These are phyloP conservation scores for Diaporthe ilicicola DNA, from an alignment of 2,329 filamentous ascomycete genomes.

Conservation along the genomic window DNA sequence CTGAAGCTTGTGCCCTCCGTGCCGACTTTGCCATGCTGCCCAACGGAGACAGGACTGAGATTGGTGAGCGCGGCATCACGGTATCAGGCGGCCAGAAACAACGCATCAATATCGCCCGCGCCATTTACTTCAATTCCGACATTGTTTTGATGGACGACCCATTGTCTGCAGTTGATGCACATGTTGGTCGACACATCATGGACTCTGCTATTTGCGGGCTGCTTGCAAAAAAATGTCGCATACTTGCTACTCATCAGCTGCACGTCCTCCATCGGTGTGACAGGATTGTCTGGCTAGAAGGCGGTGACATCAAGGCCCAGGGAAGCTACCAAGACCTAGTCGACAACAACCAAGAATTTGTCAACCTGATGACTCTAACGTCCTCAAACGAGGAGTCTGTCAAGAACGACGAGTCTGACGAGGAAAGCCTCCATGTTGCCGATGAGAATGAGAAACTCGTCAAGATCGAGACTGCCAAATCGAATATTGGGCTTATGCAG, in stretches of 20 bases:
- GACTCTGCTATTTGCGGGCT: constrained; percentile 75
- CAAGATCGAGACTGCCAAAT: constrained; percentile 65
- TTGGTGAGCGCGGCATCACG: constrained; percentile 94
- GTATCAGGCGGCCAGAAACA: constrained; percentile 97
- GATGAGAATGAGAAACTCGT: constrained; percentile 69
- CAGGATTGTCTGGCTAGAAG: constrained; percentile 72
- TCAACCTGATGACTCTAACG: constrained; percentile 84
- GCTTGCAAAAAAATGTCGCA: constrained; percentile 69
- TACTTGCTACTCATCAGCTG: constrained; percentile 74
- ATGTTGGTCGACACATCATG: constrained; percentile 59
- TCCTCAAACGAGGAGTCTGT: neutral
- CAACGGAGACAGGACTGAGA: constrained; percentile 86
- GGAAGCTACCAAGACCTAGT: constrained; percentile 73
- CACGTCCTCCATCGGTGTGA: constrained; percentile 73
- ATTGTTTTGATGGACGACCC: constrained; percentile 46
- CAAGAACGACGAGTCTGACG: neutral
- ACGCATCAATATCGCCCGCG: constrained; percentile 90
- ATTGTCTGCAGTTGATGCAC: constrained; percentile 45
- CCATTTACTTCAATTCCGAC: constrained; percentile 47
- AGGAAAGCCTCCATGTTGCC: constrained; percentile 54
- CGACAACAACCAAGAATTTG: constrained; percentile 72
- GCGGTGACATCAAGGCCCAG: constrained; percentile 67
- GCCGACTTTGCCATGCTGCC: constrained; percentile 93
- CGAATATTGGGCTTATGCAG: constrained; percentile 71
- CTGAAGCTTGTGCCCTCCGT: constrained; percentile 84